Conservation (phyloP, 495 filamentous ascomycete genomes). For the Tuber indicum region DNA sequence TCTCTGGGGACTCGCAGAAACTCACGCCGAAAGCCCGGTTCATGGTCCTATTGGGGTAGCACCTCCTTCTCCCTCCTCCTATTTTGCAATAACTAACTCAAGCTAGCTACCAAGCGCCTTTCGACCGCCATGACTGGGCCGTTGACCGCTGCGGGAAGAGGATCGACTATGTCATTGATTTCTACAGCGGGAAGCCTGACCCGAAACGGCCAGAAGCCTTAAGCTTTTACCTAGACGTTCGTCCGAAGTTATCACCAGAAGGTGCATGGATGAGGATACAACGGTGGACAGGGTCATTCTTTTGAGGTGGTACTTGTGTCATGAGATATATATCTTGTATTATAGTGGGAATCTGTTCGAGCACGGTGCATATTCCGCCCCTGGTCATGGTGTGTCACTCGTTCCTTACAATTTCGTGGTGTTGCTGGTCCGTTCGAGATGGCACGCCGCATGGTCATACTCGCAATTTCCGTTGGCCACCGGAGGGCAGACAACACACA, state of each 20-base stretch:
- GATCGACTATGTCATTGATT: constrained; percentile 96
- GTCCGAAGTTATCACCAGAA: constrained; percentile 86
- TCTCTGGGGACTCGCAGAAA: constrained; percentile 64
- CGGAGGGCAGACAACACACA: neutral
- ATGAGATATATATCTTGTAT: neutral
- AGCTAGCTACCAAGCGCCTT: constrained; percentile 67
- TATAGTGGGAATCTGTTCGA: neutral
- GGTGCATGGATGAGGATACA: constrained; percentile 75
- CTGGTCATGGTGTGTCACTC: neutral
- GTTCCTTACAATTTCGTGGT: neutral
- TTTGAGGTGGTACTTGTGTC: constrained; percentile 30
- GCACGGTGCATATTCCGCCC: too few species aligned
- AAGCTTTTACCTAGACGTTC: constrained; percentile 89
- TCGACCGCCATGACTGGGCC: constrained; percentile 96
- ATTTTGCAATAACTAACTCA: neutral
- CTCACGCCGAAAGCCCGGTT: constrained; percentile 76
- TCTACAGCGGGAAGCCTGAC: constrained; percentile 72
- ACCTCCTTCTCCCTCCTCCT: neutral
- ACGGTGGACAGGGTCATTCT: constrained; percentile 55
- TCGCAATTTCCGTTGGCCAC: neutral
- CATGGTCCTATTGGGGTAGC: constrained; percentile 64
- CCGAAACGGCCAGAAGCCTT: constrained; percentile 55
- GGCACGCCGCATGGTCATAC: neutral
- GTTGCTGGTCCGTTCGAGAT: neutral
- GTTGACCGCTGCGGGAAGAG: constrained; percentile 84